A percentile compares a stretch with the other conserved stretches of the same genome.
These are phyloP conservation scores for Syzygium aqueum DNA, from an alignment of 345 rosid species.

Conservation along the genomic window DNA sequence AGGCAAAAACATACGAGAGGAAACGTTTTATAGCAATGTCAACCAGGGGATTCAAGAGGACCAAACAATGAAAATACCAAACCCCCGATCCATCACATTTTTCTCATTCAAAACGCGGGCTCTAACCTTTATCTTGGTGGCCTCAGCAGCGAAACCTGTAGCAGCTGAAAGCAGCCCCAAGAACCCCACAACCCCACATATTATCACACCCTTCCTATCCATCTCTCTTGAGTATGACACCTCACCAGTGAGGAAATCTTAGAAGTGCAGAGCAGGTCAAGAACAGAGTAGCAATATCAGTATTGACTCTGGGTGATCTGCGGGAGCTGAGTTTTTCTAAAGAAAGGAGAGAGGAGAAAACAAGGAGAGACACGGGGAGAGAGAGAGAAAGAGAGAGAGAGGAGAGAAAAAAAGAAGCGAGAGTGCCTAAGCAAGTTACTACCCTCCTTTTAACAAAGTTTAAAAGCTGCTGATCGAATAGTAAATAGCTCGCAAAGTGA, in stretches of 20 bases:
- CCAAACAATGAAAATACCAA: neutral
- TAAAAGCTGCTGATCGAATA: neutral
- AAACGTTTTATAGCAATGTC: neutral
- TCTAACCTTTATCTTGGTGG: conserved; percentile 67
- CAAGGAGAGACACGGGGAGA: neutral
- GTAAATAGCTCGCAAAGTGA: neutral
- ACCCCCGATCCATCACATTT: neutral
- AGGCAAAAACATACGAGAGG: neutral
- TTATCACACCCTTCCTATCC: conserved; percentile 54
- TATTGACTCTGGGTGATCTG: neutral
- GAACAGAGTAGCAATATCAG: neutral
- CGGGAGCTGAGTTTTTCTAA: neutral
- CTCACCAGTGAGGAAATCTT: neutral
- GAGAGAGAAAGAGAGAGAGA: no score
- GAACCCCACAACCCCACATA: conserved; percentile 51
- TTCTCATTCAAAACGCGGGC: neutral
- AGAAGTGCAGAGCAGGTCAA: neutral
- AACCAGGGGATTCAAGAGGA: neutral
- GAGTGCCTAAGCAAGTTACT: neutral
- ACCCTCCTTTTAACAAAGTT: neutral
- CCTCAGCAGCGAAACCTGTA: conserved; percentile 89
- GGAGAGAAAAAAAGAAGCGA: neutral
- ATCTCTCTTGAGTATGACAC: conserved; percentile 2
- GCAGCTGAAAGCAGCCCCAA: conserved; percentile 66
- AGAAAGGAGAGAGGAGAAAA: neutral